Base-by-base conservation (phyloP, 352 stramenopile species). In the Phytophthora pini region DNA sequence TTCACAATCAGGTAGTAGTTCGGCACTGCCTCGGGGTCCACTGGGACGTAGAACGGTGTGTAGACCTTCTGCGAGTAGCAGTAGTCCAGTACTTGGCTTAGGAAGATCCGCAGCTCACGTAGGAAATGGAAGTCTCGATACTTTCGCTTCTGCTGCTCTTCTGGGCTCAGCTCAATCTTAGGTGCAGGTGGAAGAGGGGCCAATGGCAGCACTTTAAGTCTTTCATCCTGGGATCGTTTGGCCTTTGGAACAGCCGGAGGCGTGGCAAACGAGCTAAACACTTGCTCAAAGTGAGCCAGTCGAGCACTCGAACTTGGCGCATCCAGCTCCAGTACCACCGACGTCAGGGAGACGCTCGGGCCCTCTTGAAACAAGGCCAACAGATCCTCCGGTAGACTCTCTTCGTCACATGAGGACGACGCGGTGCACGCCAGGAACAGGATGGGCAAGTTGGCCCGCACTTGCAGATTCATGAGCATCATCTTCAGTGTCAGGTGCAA, bases 1-100 rank as follows among this genome's bases (percentile, higher is more conserved):
- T 88, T 86, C 49, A 97, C 89, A 56, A 97, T 93, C 43, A 93
- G 43, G 52, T 97, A 94, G 62, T 97, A 97, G 39, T 96, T 89
- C 3, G 89, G 90, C 4, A 97, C 91, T 20, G 78, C 82, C 26
- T 84, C 72, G 11, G 73, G 70, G 39, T 97, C 86, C 45, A 97
- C 88, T 0, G 87, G 85, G 20, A 74, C 74, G 47, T 87, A 76
- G 48, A 96, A 96, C 15, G 82, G 83, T 1, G 71, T 68, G 69
- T 92, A 94, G 9, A 65, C 39, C 45, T 80, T 87, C 55, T 93
- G 79, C 3, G 76, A 78, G n/a, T 74, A 81, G 56, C 86, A 93
- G 63, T 94, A 96, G 53, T 92, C 78, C 9, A 97, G 61, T 24
- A 95, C 89, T 50, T 95, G 80, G 24, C 85, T 75, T 29, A 97